Evolutionary conservation across 2,329 filamentous ascomycete species (phyloP), one percentile per base, ranked within the genome.

Genomic region (Clonostachys chloroleuca): DNA sequence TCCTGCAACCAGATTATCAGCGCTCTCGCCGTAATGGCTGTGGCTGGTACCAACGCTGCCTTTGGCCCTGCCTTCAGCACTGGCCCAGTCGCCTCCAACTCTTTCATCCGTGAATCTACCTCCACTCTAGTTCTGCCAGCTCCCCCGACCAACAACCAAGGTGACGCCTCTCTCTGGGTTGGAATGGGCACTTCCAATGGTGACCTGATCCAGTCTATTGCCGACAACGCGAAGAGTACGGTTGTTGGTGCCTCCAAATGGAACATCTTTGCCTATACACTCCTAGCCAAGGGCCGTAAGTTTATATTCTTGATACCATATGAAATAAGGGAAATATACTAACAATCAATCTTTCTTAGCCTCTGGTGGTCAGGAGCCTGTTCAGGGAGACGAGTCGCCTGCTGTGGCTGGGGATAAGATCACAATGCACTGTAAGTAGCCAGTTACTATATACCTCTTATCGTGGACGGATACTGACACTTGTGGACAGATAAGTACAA

Each of bases 131-230:
- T 69, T 14, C 59, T 74, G 5, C 71, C 72, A 5, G 55, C 62
- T 1, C 52, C 56, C 2, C 70, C 72, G 2, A 64, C 56, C 34
- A 61, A 62, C 35, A 62, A 60, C 37, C 58, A 57, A 6, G 67
- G 68, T 33, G 61, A 65, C 46, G 52, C 66, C 17, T 70, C 69
- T 60, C 40, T 75, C 16, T 75, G 71, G 73, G 67, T 73, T 14
- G 72, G 73, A 12, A 73, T 74, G 70, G 71, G 70, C 5, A 74
- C 70, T 5, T 68, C 65, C 5, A 65, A 65, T n/a, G 70, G 67
- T 20, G 66, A 74, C 47, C 52, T 75, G 55, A 69, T 75, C 48
- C 71, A 75, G 60, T 71, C 69, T 5, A 71, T 75, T 30, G 64
- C 68, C 45, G 69, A 72, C 34, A 66, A 68, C 55, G n/a, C 24